Conservation (phyloP, 805 yeast species). For the Starmerella asiatica region DNA sequence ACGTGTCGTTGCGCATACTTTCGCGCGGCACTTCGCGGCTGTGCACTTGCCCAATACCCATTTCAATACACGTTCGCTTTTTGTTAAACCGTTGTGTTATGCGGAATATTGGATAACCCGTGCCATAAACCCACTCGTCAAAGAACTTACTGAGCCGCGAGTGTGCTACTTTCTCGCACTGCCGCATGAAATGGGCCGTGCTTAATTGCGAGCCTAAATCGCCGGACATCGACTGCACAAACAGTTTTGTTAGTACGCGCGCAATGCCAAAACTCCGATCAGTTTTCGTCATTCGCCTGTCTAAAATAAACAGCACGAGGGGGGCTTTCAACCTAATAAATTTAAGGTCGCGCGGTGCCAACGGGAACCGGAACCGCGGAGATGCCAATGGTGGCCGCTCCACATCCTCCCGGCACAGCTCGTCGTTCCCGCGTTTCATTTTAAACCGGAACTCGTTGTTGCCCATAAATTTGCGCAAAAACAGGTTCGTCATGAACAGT, state of each 20-base stretch:
- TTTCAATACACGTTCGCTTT: slow-evolving; percentile 84
- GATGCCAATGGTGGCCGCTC: slow-evolving; percentile 71
- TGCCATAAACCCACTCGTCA: slow-evolving; percentile 82
- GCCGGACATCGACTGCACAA: slow-evolving; percentile 90
- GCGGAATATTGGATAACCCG: slow-evolving; percentile 79
- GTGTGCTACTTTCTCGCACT: slow-evolving; percentile 91
- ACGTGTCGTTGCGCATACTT: slow-evolving; percentile 27
- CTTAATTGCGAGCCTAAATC: slow-evolving; percentile 69
- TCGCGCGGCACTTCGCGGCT: slow-evolving; percentile 25
- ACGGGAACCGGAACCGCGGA: slow-evolving; percentile 54
- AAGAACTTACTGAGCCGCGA: slow-evolving; percentile 71
- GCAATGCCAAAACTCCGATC: slow-evolving; percentile 87
- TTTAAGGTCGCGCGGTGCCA: slow-evolving; percentile 45
- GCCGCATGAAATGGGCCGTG: slow-evolving; percentile 73
- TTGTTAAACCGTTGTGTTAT: slow-evolving; percentile 88
- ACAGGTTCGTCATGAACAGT: slow-evolving; percentile 65
- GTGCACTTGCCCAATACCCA: slow-evolving; percentile 87
- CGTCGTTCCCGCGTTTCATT: slow-evolving; percentile 50
- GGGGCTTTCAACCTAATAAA: slow-evolving; percentile 76
- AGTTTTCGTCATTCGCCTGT: slow-evolving; percentile 87
- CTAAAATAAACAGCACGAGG: slow-evolving; percentile 66
- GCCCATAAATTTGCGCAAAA: slow-evolving; percentile 62
- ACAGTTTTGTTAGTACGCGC: slow-evolving; percentile 80
- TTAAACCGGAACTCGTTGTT: slow-evolving; percentile 64
- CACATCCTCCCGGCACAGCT: slow-evolving; percentile 58